Base-by-base conservation (phyloP, 768 basidiomycete species). In the Chalciporus sphaerocephalus region DNA sequence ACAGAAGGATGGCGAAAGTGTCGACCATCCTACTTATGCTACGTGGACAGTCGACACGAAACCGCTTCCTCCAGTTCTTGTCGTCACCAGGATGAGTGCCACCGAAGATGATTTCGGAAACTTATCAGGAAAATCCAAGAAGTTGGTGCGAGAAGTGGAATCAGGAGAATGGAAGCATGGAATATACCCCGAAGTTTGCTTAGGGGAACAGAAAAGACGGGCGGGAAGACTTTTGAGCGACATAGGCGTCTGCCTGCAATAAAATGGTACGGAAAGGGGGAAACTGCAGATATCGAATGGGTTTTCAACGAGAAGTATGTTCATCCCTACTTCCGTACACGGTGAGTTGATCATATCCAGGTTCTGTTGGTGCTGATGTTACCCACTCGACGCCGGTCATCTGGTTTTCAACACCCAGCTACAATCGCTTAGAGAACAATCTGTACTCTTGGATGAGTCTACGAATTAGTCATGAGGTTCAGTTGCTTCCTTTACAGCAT, bases 241-340 rank as follows among this genome's bases (percentile, higher is more conserved):
- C 45, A 58, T 2, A 68, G 68, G 16, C 71, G 74, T 55, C 49
- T 79, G 13, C 64, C 74, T 5, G 54, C 69, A 5, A 64, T 76
- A 34, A 74, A 69, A 37, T 78, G 74, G 73, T 79, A 79, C 57
- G 74, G 73, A 24, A 23, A 49, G 9, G 71, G 68, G 48, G 24
- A 55, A 2, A 53, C 56, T 5, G 47, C 52, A 5, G 53, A 64
- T 27, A 56, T 76, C 11, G 57, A 62, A 16, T 79, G 76, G 75
- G 40, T 63, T 20, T 69, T 69, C 41, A 79, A 77, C 39, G 78
- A 80, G 53, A 73, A 66, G 75, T 73, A 28, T 36, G 66, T 52
- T 21, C 22, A 18, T 13, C 28, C 24, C 28, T 28, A 4, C 10
- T 28, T 12, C 15, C 28, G 28, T 28, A 11, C 13, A 13, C 10